phyloP scores from a whole-genome alignment of 177 flowering plant genomes.

The Vitis hybrid region DNA sequence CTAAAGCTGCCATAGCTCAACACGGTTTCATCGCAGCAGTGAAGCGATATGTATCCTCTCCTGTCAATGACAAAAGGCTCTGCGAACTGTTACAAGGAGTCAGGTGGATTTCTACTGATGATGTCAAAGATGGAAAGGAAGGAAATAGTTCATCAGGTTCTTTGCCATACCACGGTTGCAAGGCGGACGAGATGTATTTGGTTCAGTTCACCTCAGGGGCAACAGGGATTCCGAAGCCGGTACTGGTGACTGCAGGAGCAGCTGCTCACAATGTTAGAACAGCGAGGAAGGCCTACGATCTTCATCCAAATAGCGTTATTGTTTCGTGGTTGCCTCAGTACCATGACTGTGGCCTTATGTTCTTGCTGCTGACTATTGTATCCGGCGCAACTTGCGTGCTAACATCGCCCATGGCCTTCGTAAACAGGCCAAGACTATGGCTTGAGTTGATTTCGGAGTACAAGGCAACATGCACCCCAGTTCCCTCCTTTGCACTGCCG shows the following conservation, averaged over 20 bases:
- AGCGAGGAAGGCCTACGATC: conserved; percentile 66
- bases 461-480: conserved; percentile 66
- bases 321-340: conserved; percentile 81
- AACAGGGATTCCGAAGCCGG: conserved; percentile 72
- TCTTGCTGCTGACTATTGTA: conserved; percentile 57
- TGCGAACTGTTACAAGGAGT: conserved; percentile 27
- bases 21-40: conserved; percentile 31
- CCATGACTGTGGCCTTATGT: conserved; percentile 85
- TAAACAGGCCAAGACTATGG: conserved; percentile 60
- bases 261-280: conserved; percentile 74
- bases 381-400: conserved; percentile 67
- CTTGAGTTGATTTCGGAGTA: conserved; percentile 55
- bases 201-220: conserved; percentile 81
- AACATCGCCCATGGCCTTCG: conserved; percentile 49
- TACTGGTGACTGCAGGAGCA: conserved; percentile 63
- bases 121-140: conserved; percentile 18
- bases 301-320: conserved; percentile 59
- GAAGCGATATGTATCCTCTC: conserved; percentile 28
- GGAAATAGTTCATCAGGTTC: neutral
- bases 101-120: conserved; percentile 46
- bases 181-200: conserved; percentile 49
- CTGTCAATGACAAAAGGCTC: conserved; percentile 25
- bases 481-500: conserved; percentile 72
- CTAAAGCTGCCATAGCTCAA: conserved; percentile 61
- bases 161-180: conserved; percentile 44